Evolutionary conservation across 2,329 filamentous ascomycete species (phyloP).

Genomic region (Colletotrichum acutatum): DNA sequence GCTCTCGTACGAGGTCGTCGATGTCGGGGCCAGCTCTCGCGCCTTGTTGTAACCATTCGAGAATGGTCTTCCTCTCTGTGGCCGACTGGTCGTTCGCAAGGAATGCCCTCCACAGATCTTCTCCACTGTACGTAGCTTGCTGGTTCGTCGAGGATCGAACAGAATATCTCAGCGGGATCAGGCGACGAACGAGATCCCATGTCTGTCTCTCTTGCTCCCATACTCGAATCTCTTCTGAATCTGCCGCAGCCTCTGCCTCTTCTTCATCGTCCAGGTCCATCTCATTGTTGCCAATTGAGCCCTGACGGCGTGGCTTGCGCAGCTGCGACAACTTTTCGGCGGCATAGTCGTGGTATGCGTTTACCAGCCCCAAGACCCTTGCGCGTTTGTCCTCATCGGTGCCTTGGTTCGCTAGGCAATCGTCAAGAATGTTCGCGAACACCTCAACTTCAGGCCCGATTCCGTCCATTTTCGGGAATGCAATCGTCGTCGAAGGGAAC

Average conservation of each 20-base stretch:
- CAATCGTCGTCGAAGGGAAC: background rate
- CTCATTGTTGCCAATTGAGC: slow-evolving; percentile 51
- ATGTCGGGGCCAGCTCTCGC: slow-evolving; percentile 78
- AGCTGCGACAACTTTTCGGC: slow-evolving; percentile 55
- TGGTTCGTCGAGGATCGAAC: slow-evolving; percentile 30
- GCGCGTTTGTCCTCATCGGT: slow-evolving; percentile 66
- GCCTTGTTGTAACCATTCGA: slow-evolving; percentile 87
- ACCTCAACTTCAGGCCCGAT: slow-evolving; percentile 82
- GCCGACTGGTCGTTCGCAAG: slow-evolving; percentile 78
- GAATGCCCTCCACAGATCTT: slow-evolving; percentile 65
- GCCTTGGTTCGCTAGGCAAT: slow-evolving; percentile 68
- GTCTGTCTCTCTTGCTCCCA: slow-evolving; percentile 89
- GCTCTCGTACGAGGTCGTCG: slow-evolving; percentile 78
- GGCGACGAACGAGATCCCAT: slow-evolving; percentile 84
- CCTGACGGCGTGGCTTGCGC: slow-evolving; percentile 49
- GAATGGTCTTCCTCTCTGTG: slow-evolving; percentile 80
- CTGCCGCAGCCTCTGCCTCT: slow-evolving; percentile 50
- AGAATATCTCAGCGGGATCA: slow-evolving; percentile 77
- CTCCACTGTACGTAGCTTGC: background rate
- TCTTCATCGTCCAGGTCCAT: slow-evolving; percentile 68
- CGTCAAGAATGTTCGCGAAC: slow-evolving; percentile 86
- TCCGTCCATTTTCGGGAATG: slow-evolving; percentile 15
- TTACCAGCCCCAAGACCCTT: slow-evolving; percentile 75
- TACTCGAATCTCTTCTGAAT: slow-evolving; percentile 55
- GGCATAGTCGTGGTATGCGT: slow-evolving; percentile 71